Base-by-base conservation (phyloP, 129 eudicot genomes). In the Flaveria sonorensis region DNA sequence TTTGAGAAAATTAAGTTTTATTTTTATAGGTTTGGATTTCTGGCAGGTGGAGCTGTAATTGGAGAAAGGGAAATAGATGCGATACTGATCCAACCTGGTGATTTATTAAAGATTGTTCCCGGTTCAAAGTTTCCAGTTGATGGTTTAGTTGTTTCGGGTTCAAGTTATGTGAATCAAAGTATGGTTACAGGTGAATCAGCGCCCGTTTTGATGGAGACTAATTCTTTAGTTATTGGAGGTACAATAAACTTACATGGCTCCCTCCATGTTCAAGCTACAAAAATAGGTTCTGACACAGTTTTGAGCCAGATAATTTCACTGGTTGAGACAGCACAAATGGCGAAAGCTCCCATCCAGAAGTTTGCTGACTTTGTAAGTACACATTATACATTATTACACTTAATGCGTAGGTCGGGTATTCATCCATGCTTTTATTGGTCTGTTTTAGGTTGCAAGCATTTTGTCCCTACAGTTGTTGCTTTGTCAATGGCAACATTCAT, bases 131-230 rank as follows among this genome's bases (percentile, higher is more conserved):
- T 90, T 81, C 97, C 98, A 24, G 89, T 85, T 71, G 98, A 93
- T 81, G 98, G 96, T 59, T 53, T 74, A 39, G 98, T 93, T 47
- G 82, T 87, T 7, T 85, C 93, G 81, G 98, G 98, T 75, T 88
- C 98, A 72, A 93, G 97, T 80, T 89, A 88, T 84, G 91, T 93
- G 39, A 89, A 87, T 77, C 96, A 93, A 87, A 87, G 98, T 82
- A 90, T 93, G 98, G 96, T 93, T 67, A 93, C 98, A 20, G 98
- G 98, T 66, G 98, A 93, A 87, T 83, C 98, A 28, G 73, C 82
- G 30, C 93, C 98, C 42, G 91, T 84, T 60, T 64, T 76, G 40
- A 93, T 90, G 87, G 96, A 88, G 47, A 72, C 78, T 46, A 79
- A 79, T 82, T 82, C 88, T 4, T 56, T 76, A 62, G 89, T 90